A percentile compares a stretch with the other conserved stretches of the same genome.
These are phyloP conservation scores for Pelargonium myrrhifolium DNA, from an alignment of 441 rosid genomes.

Conservation along the genomic window DNA sequence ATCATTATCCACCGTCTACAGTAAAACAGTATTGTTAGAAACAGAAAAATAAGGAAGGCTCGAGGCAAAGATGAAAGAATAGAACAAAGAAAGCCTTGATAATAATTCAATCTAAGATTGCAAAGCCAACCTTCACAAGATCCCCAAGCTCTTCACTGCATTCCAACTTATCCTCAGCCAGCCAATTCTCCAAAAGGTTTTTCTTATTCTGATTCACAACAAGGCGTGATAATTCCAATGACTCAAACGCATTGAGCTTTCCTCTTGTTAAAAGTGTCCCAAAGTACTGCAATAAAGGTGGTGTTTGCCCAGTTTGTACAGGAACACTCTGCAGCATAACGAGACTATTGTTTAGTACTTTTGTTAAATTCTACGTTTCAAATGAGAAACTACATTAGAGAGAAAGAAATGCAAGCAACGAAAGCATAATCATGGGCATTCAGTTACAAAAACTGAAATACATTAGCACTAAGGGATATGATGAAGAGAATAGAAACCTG, in stretches of 20 bases:
- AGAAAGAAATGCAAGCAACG: background rate
- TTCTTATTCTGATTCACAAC: constrained; percentile 99
- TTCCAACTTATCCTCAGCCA: constrained; percentile 98
- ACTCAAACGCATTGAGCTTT: constrained; percentile 93
- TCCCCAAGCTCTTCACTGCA: constrained; percentile 99
- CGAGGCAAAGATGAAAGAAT: background rate
- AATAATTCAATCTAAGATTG: constrained; percentile 11
- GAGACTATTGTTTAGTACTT: background rate
- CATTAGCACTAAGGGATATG: background rate
- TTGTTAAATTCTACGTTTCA: too few relatives aligned
- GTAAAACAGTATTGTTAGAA: too few relatives aligned
- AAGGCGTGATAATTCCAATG: constrained; percentile 94
- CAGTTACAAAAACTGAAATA: too few relatives aligned
- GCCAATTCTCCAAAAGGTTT: constrained; percentile 95
- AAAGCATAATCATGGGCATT: too few relatives aligned
- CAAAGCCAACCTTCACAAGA: constrained; percentile 81
- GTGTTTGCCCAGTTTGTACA: constrained; percentile 98
- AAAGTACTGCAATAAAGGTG: constrained; percentile 95
- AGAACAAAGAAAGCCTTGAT: background rate
- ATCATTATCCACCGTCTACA: constrained; percentile 99
- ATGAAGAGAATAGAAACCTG: constrained; percentile 47
- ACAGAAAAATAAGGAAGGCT: too few relatives aligned
- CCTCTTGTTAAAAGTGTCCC: constrained; percentile 96
- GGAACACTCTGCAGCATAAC: constrained; percentile 83
- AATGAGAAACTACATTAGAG: background rate